Percentiles rank a stretch among this genome's conserved stretches.
These are phyloP conservation scores for Spergularia marina DNA, from an alignment of 148 eudicot genomes.

Conservation along the genomic window DNA sequence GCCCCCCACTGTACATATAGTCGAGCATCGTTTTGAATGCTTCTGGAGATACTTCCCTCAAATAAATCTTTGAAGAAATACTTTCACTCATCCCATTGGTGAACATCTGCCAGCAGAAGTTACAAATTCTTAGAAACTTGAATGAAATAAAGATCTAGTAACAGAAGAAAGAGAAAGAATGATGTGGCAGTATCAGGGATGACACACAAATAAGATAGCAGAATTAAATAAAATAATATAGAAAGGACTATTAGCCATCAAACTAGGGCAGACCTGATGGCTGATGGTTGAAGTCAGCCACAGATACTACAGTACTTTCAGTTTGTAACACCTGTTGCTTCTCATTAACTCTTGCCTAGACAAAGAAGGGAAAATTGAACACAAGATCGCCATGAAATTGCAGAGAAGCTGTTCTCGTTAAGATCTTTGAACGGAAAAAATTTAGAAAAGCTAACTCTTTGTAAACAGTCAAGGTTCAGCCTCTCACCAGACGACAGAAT, in stretches of 20 bases:
- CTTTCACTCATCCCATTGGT: conserved; percentile 97
- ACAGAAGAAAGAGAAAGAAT: not conserved
- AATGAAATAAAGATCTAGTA: not conserved
- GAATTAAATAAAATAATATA: not conserved
- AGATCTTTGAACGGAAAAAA: not conserved
- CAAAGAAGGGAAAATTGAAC: too few species aligned
- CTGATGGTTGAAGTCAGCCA: not conserved
- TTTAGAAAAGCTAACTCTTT: not conserved
- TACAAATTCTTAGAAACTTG: not conserved
- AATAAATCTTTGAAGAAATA: conserved; percentile 47
- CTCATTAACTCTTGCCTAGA: too few species aligned
- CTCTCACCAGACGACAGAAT: too few species aligned
- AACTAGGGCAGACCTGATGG: not conserved
- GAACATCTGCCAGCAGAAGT: conserved; percentile 71
- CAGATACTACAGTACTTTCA: not conserved
- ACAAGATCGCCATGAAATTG: not conserved
- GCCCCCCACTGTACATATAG: conserved; percentile 74
- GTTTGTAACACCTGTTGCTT: not conserved
- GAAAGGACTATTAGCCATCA: not conserved
- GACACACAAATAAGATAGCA: not conserved
- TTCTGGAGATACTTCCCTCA: conserved; percentile 70
- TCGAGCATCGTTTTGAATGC: conserved; percentile 65
- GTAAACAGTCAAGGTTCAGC: not conserved
- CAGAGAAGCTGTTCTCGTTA: not conserved
- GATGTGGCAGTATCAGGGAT: not conserved